Percentiles rank a stretch among this genome's conserved stretches.
Conservation (phyloP, 768 basidiomycete genomes). For the Lactarius hengduanensis region DNA sequence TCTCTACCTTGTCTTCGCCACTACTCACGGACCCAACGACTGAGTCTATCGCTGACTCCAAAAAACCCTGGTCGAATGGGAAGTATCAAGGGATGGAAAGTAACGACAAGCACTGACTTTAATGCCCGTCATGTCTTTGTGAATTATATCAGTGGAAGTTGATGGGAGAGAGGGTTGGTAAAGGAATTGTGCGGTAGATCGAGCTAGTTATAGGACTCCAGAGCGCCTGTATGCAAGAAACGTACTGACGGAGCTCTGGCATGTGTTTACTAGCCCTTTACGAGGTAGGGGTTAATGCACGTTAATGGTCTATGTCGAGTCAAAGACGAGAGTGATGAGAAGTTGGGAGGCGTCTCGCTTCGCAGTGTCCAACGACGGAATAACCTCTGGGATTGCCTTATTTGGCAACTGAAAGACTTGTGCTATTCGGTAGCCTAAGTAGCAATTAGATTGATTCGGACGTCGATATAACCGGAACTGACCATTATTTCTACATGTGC, state of each 20-base stretch:
- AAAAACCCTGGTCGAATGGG: neutral
- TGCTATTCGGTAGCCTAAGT: no score
- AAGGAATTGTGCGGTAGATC: neutral
- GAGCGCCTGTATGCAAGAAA: neutral
- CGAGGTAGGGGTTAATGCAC: neutral
- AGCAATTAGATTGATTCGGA: no score
- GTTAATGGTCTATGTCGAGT: neutral
- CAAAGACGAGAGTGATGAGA: neutral
- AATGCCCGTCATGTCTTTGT: conserved; percentile 6
- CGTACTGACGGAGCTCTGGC: neutral
- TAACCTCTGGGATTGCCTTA: no score
- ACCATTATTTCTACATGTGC: no score
- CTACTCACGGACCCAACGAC: neutral
- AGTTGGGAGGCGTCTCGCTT: neutral
- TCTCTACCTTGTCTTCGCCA: neutral
- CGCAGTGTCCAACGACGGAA: neutral
- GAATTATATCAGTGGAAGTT: neutral
- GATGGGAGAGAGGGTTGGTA: neutral
- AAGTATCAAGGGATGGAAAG: neutral
- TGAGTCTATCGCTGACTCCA: neutral
- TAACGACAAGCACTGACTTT: conserved; percentile 3
- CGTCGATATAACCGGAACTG: no score
- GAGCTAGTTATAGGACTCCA: conserved; percentile 8
- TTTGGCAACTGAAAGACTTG: no score
- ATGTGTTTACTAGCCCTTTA: neutral